phyloP scores from a whole-genome alignment of 495 filamentous ascomycete genomes.

The Daldinia loculata region DNA sequence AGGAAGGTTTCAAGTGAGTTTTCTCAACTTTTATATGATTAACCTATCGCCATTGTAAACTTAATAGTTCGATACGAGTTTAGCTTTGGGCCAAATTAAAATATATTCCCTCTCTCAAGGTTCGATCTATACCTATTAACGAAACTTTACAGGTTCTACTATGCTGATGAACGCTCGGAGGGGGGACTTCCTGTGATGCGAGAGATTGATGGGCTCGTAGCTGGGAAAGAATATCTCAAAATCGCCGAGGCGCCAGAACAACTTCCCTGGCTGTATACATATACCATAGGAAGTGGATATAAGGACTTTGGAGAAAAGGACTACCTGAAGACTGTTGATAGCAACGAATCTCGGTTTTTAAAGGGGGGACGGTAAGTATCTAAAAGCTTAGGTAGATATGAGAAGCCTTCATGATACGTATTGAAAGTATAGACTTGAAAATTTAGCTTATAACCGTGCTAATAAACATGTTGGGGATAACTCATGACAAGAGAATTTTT shows the following conservation, averaged over 20 bases:
- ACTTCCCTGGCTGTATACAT: slow-evolving; percentile 22
- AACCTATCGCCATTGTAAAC: background rate
- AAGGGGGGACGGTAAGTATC: slow-evolving; percentile 10
- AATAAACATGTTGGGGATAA: too few relatives aligned
- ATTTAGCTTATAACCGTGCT: too few relatives aligned
- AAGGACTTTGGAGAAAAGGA: slow-evolving; percentile 23
- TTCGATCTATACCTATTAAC: background rate
- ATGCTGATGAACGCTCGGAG: slow-evolving; percentile 22
- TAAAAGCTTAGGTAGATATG: background rate
- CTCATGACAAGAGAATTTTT: too few relatives aligned
- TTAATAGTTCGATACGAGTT: background rate
- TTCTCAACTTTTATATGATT: background rate
- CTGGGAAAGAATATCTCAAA: slow-evolving; percentile 20
- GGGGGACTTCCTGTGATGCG: slow-evolving; percentile 19
- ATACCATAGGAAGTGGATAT: slow-evolving; percentile 13
- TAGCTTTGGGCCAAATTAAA: background rate
- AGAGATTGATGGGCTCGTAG: slow-evolving; percentile 14
- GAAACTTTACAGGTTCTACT: slow-evolving; percentile 9
- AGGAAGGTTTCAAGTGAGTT: slow-evolving; percentile 20
- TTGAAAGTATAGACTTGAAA: background rate
- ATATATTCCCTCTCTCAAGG: background rate
- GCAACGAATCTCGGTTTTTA: slow-evolving; percentile 14
- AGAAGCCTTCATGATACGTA: background rate
- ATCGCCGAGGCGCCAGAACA: slow-evolving; percentile 19
- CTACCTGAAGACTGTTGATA: slow-evolving; percentile 21